Evolutionary conservation across 2,329 filamentous ascomycete genomes (phyloP), one percentile per base, ranked within the genome.

Genomic region (Xylariales sp.): DNA sequence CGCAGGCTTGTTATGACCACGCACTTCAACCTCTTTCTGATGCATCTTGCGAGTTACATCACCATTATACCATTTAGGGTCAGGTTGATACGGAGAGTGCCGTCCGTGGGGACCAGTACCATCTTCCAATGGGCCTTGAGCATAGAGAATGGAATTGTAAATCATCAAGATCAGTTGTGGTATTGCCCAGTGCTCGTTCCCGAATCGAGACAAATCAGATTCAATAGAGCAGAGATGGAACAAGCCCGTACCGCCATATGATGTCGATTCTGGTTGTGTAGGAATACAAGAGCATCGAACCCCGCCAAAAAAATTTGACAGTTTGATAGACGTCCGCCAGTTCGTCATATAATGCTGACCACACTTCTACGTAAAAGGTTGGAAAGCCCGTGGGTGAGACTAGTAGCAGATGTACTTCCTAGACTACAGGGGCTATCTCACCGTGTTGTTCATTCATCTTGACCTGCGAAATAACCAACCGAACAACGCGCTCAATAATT

Each of bases 261-360:
- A 60, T 36, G 36, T 43, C 49, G 45, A 49, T 34, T 12, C 67
- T 63, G 46, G 49, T 18, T 28, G 48, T 68, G 65, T 68, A 70
- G 61, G 65, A 68, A 61, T 68, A 68, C 46, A 65, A 68, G 49
- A 45, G 64, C 43, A 45, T 6, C 46, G 32, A 69, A 74, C 64
- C 76, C 83, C 83, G 85, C 82, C 81, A 85, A 60, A 55, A 59
- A 54, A 54, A 57, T 41, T 7, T 60, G 53, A 65, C 39, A 34
- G 62, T 54, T 50, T 55, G n/a, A 70, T 60, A 59, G 45, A 68
- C 32, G 3, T 49, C 45, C 30, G 36, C 36, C 12, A 18, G 16
- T 18, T 18, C 48, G 16, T 43, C 32, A 32, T 66, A 8, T 43
- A 14, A 45, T 39, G 7, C n/a, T 61, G 23, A 62, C 30, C 3